Conservation (phyloP, 345 rosid genomes). For the Hirschfeldia incana region DNA sequence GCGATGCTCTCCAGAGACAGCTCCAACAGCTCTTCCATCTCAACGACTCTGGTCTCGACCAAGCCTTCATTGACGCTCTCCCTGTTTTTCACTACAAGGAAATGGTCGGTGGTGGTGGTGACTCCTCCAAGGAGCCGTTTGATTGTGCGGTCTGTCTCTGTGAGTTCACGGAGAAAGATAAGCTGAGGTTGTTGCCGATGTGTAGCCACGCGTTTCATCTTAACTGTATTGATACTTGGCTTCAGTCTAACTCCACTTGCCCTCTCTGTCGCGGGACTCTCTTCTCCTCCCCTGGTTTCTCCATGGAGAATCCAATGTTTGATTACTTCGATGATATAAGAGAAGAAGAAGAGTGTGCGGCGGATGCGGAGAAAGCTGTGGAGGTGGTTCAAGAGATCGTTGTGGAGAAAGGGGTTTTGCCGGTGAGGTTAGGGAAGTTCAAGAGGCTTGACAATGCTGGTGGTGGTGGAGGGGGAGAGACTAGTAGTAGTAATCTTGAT, state of each 20-base stretch:
- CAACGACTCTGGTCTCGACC: conserved; percentile 88
- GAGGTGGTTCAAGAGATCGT: conserved; percentile 65
- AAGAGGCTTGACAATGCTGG: conserved; percentile 46
- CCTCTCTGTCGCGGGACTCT: conserved; percentile 84
- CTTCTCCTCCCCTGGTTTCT: conserved; percentile 57
- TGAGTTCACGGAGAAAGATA: conserved; percentile 79
- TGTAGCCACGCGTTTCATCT: conserved; percentile 94
- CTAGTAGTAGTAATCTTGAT: conserved; percentile 78
- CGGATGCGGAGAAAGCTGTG: conserved; percentile 52
- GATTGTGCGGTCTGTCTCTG: conserved; percentile 93
- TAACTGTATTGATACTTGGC: conserved; percentile 86
- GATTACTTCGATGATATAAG: conserved; percentile 69
- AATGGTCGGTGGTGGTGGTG: conserved; percentile 53
- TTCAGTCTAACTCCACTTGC: conserved; percentile 75
- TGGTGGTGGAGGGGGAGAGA: conserved; percentile 70
- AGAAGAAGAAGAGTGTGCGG: conserved; percentile 60
- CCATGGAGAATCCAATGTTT: conserved; percentile 67
- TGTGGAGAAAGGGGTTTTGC: conserved; percentile 64
- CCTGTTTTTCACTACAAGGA: conserved; percentile 83
- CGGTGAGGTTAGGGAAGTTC: conserved; percentile 81
- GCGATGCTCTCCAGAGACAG: conserved; percentile 86
- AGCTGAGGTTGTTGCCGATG: conserved; percentile 75
- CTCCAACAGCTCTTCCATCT: conserved; percentile 86
- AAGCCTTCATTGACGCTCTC: conserved; percentile 83
- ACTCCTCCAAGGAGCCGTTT: conserved; percentile 56